Evolutionary conservation across 176 grass and related monocot genomes (phyloP).

Genomic region (Ensete glaucum): DNA sequence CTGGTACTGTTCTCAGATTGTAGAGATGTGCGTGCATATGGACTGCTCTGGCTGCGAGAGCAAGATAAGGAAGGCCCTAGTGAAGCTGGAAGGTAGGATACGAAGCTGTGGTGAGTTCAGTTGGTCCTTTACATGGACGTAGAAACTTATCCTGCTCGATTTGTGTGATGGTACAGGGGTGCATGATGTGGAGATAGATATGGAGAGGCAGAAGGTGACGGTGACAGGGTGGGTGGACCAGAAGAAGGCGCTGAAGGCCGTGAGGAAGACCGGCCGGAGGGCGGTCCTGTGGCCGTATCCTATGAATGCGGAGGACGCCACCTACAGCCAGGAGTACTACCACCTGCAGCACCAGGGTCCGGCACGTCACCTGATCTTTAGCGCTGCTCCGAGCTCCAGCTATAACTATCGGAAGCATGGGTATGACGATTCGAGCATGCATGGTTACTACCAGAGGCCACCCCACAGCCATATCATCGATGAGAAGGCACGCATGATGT

Average conservation of each 20-base stretch:
- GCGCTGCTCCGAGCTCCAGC: constrained; percentile 19
- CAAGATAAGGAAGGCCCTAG: constrained; percentile 58
- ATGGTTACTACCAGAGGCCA: constrained; percentile 26
- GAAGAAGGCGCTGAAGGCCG: constrained; percentile 56
- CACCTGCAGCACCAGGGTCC: constrained; percentile 3
- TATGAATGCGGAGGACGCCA: not conserved
- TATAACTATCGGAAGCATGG: constrained; percentile 83
- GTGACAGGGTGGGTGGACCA: constrained; percentile 52
- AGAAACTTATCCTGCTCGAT: not conserved
- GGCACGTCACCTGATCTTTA: not conserved
- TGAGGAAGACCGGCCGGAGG: constrained; percentile 44
- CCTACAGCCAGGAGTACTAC: constrained; percentile 33
- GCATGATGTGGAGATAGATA: constrained; percentile 53
- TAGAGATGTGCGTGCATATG: constrained; percentile 67
- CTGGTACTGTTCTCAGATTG: constrained; percentile 23
- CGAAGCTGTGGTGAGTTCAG: not conserved
- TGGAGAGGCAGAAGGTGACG: constrained; percentile 44
- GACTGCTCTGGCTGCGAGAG: constrained; percentile 75
- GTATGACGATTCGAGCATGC: constrained; percentile 37
- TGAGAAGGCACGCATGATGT: constrained; percentile 28
- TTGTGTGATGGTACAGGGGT: constrained; percentile 32
- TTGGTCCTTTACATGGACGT: not conserved
- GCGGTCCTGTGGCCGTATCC: constrained; percentile 50
- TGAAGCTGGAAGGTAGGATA: constrained; percentile 37
- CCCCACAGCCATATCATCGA: constrained; percentile 15